These are phyloP conservation scores for Phytophthora tentaculata DNA, from an alignment of 352 stramenopile genomes.

Conservation along the genomic window DNA sequence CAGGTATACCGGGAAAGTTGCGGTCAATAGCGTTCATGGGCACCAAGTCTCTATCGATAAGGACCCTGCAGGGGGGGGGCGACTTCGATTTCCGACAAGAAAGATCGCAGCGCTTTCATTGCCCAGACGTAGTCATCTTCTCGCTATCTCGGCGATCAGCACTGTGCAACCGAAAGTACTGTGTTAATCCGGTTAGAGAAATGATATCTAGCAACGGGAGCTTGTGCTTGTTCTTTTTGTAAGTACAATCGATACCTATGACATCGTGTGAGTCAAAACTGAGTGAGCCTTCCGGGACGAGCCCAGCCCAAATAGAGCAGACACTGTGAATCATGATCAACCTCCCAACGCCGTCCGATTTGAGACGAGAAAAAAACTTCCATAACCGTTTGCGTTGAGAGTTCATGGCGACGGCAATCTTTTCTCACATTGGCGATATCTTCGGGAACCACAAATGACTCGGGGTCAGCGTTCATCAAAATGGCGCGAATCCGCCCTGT, in stretches of 20 bases:
- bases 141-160: conserved; percentile 7
- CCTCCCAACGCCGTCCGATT: too few species aligned
- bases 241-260: conserved; percentile 12
- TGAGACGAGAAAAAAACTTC: too few species aligned
- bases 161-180: conserved; percentile 12
- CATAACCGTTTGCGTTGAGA: conserved; percentile 1
- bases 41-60: conserved; percentile 12
- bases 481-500: background rate
- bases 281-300: background rate
- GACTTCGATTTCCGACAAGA: conserved; percentile 9
- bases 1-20: background rate
- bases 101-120: conserved; percentile 14
- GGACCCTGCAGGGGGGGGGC: background rate
- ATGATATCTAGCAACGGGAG: conserved; percentile 17
- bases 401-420: background rate
- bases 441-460: conserved; percentile 5
- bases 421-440: conserved; percentile 8
- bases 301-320: conserved; percentile 13
- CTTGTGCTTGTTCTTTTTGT: conserved; percentile 20
- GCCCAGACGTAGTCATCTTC: conserved; percentile 27
- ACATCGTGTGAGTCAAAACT: conserved; percentile 2
- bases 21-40: conserved; percentile 19
- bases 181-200: conserved; percentile 10
- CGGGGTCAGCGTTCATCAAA: conserved; percentile 7
- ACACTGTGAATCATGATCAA: background rate